Evolutionary conservation across 2,329 filamentous ascomycete species (phyloP).

Genomic region (Exophiala spinifera): DNA sequence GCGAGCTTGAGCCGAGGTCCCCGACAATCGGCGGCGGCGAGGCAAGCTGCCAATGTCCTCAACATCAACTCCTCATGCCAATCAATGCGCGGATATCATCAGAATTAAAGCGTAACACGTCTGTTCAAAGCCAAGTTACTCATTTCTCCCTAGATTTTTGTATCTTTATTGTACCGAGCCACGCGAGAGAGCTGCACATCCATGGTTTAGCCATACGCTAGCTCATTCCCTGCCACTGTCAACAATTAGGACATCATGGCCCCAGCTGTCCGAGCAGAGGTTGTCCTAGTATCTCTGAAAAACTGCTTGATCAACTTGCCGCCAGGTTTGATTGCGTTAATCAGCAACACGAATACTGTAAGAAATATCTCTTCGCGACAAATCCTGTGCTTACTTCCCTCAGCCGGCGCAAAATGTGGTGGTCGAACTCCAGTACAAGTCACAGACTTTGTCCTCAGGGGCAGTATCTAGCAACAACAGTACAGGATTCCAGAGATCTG

Average conservation of each 20-base stretch:
- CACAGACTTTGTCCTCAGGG: constrained; percentile 50
- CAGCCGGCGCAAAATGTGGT: constrained; percentile 84
- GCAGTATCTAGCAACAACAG: constrained; percentile 46
- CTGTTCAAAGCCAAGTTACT: too few relatives aligned
- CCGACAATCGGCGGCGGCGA: neutral
- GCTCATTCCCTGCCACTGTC: too few relatives aligned
- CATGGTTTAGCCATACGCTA: too few relatives aligned
- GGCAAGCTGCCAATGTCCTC: constrained; percentile 1
- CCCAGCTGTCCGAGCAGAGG: constrained; percentile 68
- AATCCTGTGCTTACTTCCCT: constrained; percentile 7
- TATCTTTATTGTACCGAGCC: too few relatives aligned
- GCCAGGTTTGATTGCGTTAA: constrained; percentile 73
- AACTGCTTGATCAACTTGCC: constrained; percentile 95
- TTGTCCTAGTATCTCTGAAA: constrained; percentile 82
- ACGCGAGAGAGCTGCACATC: too few relatives aligned
- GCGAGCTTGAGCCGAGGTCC: neutral
- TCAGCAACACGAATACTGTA: constrained; percentile 88
- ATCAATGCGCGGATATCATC: too few relatives aligned
- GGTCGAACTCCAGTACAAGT: constrained; percentile 80
- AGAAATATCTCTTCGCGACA: constrained; percentile 35
- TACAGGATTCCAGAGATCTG: constrained; percentile 59
- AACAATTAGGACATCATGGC: constrained; percentile 7
- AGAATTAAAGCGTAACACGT: too few relatives aligned
- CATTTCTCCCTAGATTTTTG: too few relatives aligned
- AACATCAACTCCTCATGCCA: neutral